These are phyloP conservation scores for Pythium brassicae DNA, from an alignment of 352 stramenopile species.

Conservation along the genomic window DNA sequence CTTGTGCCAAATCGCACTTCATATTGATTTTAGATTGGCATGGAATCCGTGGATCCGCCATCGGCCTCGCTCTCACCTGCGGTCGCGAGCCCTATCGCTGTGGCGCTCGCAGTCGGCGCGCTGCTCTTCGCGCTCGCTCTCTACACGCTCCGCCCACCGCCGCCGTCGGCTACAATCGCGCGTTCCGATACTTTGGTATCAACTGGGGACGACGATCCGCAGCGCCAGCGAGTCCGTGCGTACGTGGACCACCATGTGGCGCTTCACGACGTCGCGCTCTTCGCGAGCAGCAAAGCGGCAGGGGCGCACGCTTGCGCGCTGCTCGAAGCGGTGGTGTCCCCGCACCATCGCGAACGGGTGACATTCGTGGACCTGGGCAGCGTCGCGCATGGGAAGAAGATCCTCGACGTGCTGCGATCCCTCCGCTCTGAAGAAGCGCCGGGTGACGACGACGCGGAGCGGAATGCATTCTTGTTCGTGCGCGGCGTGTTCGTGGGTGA, in stretches of 20 bases:
- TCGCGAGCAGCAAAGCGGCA: constrained; percentile 2
- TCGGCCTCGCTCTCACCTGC: no score
- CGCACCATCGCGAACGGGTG: background rate
- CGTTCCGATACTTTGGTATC: no score
- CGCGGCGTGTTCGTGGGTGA: constrained; percentile 17
- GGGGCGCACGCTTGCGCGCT: constrained; percentile 4
- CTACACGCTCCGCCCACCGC: background rate
- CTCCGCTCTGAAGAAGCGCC: background rate
- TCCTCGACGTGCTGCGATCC: constrained; percentile 18
- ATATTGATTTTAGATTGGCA: no score
- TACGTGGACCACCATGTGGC: constrained; percentile 8
- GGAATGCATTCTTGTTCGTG: constrained; percentile 26
- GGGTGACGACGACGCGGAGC: background rate
- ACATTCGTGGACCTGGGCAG: constrained; percentile 21
- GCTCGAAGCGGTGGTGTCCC: constrained; percentile 1
- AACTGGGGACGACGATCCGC: background rate
- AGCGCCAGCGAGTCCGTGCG: background rate
- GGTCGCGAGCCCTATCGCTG: no score
- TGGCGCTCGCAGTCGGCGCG: constrained; percentile 7
- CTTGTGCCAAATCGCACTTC: no score
- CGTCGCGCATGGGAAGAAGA: constrained; percentile 20
- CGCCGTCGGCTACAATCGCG: background rate
- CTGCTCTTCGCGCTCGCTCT: constrained; percentile 6
- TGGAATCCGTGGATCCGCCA: no score
- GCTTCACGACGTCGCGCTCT: constrained; percentile 9